Evolutionary conservation across 73 alveolate genomes (phyloP), one percentile per base, ranked within the genome.

Genomic region (Urostyla sp.): DNA sequence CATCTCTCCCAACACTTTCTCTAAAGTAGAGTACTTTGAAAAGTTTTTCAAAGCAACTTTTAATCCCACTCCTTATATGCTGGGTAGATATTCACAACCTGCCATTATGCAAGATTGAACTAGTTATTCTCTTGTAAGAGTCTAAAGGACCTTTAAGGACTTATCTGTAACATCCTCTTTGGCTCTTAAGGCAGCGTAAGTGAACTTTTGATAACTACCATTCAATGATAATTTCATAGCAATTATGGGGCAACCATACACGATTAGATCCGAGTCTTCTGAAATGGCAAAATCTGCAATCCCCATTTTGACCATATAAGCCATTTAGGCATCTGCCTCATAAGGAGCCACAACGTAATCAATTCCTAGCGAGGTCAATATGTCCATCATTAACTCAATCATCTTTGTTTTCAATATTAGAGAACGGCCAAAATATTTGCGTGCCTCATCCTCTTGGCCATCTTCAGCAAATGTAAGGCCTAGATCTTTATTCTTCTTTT

Each of bases 311-410:
- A 94, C 92, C 78, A 96, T 78, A 80, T 92, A 95, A 38, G 98
- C 97, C 27, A 94, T 81, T 84, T 96, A 91, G 11, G 99, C 95
- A 83, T 96, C 99, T 21, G 99, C 98, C 72, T 96, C 99, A 90
- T 94, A 96, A n/a, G 99, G 99, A 0, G 99, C 96, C 0, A 94
- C 87, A 10, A 94, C 84, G 51, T 85, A 75, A 54, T 94, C 85
- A 46, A 90, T 92, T 35, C 89, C 92, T 45, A 94, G 78, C 37
- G 82, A 89, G 56, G 78, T 91, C 27, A 96, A 85, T 45, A 96
- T 87, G 73, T 96, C 97, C 36, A 91, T 78, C 60, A 96, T 88
- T 5, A 93, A 69, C 77, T 96, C 92, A 36, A 92, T 83, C 96
- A 90, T 91, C 50, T 90, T 87, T 35, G 92, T 89, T 34, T 89